phyloP scores from a whole-genome alignment of 2,329 filamentous ascomycete species.

The Cordyceps cicadae region DNA sequence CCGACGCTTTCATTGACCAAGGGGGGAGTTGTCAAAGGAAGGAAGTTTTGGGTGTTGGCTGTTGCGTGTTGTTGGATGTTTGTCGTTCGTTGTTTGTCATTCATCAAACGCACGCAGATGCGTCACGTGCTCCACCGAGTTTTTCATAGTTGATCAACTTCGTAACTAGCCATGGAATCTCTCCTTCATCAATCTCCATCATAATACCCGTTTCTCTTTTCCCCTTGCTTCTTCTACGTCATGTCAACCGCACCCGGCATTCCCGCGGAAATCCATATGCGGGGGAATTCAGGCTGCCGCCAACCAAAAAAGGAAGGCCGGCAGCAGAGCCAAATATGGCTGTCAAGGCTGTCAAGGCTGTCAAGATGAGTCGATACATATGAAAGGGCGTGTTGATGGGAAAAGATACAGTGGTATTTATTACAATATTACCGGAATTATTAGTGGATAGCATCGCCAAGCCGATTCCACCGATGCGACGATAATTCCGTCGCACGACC shows the following conservation, averaged over 20 bases:
- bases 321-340: background rate
- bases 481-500: background rate
- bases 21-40: background rate
- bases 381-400: background rate
- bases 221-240: background rate
- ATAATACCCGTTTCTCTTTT: background rate
- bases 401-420: background rate
- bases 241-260: background rate
- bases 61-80: no score
- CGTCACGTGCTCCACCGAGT: background rate
- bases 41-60: no score
- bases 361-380: background rate
- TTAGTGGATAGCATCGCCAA: background rate
- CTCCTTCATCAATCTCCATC: background rate
- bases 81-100: background rate
- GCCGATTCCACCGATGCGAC: background rate
- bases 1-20: background rate
- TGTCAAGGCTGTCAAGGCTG: background rate
- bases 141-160: no score
- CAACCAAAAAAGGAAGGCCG: background rate
- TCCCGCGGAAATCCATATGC: background rate
- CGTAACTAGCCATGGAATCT: no score
- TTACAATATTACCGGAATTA: background rate
- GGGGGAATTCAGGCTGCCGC: background rate
- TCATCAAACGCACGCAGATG: background rate